These are phyloP conservation scores for Chlorophyllum brunneum DNA, from an alignment of 768 basidiomycete genomes.

Conservation along the genomic window DNA sequence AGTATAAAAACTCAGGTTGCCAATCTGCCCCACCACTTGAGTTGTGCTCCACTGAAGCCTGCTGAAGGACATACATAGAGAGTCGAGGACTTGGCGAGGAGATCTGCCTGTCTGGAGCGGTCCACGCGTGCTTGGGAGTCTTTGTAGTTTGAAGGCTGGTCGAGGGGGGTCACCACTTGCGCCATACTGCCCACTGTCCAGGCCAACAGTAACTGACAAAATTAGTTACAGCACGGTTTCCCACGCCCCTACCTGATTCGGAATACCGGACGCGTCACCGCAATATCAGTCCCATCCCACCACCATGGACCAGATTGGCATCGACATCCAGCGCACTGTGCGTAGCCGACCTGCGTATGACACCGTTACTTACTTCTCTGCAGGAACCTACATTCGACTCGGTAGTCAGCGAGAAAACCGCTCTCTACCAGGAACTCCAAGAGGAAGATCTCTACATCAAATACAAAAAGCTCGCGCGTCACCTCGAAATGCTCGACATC, in stretches of 20 bases:
- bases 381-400: slow-evolving; percentile 91
- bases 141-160: slow-evolving; percentile 96
- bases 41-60: slow-evolving; percentile 14
- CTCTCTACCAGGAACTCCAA: slow-evolving; percentile 82
- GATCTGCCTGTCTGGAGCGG: slow-evolving; percentile 70
- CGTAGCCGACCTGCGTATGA: slow-evolving; percentile 21
- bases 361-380: neutral
- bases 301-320: slow-evolving; percentile 87
- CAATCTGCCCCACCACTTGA: slow-evolving; percentile 73
- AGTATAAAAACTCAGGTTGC: slow-evolving; percentile 91
- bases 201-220: slow-evolving; percentile 10
- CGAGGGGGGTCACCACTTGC: slow-evolving; percentile 78
- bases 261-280: slow-evolving; percentile 47
- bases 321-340: slow-evolving; percentile 79
- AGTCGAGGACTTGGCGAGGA: slow-evolving; percentile 82
- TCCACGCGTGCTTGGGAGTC: slow-evolving; percentile 86
- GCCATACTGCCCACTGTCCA: slow-evolving; percentile 50
- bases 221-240: slow-evolving; percentile 10
- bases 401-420: slow-evolving; percentile 84
- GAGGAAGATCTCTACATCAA: slow-evolving; percentile 95
- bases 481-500: slow-evolving; percentile 92
- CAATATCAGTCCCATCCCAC: slow-evolving; percentile 19
- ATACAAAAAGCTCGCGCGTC: slow-evolving; percentile 93
- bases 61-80: slow-evolving; percentile 68
- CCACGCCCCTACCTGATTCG: slow-evolving; percentile 23